Evolutionary conservation across 176 grass and related monocot genomes (phyloP), one percentile per base, ranked within the genome.

Genomic region (Aegilops speltoides): DNA sequence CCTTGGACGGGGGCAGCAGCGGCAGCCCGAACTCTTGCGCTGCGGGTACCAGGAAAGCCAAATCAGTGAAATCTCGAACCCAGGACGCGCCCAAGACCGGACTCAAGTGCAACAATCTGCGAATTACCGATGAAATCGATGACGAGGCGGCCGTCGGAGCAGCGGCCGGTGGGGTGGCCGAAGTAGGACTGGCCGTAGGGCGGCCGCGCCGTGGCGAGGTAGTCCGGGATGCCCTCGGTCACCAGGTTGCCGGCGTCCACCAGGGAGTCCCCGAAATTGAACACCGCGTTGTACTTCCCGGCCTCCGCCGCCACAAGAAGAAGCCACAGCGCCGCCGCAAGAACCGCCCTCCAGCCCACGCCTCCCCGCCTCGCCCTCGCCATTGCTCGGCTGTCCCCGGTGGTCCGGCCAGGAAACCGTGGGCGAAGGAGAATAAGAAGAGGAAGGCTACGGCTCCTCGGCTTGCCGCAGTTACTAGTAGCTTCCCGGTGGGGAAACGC

Each of bases 211-310:
- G 92, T 86, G 73, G 89, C 86, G 67, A 93, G 89, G 66, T 88
- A 86, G 76, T 85, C 78, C 28, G 88, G 86, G 82, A 88, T 64
- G 88, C 85, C 90, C 15, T 89, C 85, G 14, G 88, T 85, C 60
- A 92, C 79, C 22, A 92, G 87, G 93, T 95, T 95, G 40, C 93
- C 93, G 41, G 90, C 88, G 82, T 95, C 90, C 33, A 89, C 88
- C 74, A 95, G 57, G 32, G 93, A 95, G 85, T 95, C 90, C 64
- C 93, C 90, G 13, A 95, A 95, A 56, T 87, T 95, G 66, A 95
- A 92, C 80, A 95, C 83, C 61, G 90, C 90, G 23, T 81, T 71
- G 88, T 88, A 88, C 90, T 63, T 77, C 32, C 78, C 71, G 9
- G 54, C 24, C 4, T 19, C 26, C 61, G 22, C 71, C 50, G 4